These are phyloP conservation scores for Dactylis glomerata DNA, from an alignment of 176 grass and related monocot genomes.

Conservation along the genomic window DNA sequence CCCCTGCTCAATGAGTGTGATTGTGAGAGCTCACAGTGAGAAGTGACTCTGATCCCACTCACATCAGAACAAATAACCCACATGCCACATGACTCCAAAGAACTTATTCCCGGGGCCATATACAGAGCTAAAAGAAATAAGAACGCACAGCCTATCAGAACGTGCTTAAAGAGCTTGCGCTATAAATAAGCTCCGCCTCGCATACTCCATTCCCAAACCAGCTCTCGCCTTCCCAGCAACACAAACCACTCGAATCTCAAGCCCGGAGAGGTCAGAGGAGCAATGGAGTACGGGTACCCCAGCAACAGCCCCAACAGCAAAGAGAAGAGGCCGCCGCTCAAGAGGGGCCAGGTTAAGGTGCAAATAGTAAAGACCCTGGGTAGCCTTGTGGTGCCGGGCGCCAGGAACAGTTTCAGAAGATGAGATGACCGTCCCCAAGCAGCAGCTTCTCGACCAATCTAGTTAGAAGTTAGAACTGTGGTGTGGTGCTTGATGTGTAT, in stretches of 20 bases:
- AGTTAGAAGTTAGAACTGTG: too few relatives aligned
- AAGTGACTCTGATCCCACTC: too few relatives aligned
- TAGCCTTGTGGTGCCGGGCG: constrained; percentile 16
- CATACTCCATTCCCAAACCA: not conserved
- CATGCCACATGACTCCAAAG: too few relatives aligned
- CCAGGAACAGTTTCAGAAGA: constrained; percentile 39
- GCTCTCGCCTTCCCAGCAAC: not conserved
- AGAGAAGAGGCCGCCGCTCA: constrained; percentile 47
- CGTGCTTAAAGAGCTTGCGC: too few relatives aligned
- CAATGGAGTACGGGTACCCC: not conserved
- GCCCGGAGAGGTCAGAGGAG: not conserved
- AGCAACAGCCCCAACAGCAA: not conserved
- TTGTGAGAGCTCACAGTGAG: too few relatives aligned
- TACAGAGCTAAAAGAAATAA: too few relatives aligned
- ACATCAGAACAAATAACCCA: too few relatives aligned
- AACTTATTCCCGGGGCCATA: too few relatives aligned
- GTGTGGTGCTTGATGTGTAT: too few relatives aligned
- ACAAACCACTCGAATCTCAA: not conserved
- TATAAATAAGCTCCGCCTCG: not conserved
- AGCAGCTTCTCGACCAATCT: not conserved
- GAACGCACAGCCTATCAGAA: too few relatives aligned
- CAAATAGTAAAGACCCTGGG: constrained; percentile 37
- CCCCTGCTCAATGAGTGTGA: too few relatives aligned
- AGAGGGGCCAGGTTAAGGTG: constrained; percentile 38
- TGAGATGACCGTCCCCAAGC: constrained; percentile 1